Conservation (phyloP, 164 flowering plant genomes). For the Saururus chinensis region DNA sequence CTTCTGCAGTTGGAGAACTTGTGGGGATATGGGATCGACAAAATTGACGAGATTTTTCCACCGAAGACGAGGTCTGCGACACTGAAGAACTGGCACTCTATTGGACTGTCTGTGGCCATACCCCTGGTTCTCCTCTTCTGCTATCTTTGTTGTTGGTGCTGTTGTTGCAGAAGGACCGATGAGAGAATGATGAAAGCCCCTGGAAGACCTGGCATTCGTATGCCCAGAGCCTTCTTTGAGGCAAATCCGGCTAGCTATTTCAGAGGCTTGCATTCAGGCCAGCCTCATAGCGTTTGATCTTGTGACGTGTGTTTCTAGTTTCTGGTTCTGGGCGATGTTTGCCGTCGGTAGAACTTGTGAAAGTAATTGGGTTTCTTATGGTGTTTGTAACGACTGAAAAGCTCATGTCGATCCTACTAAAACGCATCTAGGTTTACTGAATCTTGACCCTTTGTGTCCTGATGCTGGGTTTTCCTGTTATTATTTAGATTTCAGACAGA, state of each 20-base stretch:
- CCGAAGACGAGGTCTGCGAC: slow-evolving; percentile 18
- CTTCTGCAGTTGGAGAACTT: slow-evolving; percentile 5
- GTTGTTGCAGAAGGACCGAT: neutral
- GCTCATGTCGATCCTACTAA: too few species aligned
- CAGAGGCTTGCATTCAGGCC: neutral
- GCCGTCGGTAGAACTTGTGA: too few species aligned
- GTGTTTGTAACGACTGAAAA: too few species aligned
- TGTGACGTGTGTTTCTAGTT: neutral
- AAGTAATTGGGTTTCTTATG: too few species aligned
- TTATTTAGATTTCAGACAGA: too few species aligned
- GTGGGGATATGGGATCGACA: neutral
- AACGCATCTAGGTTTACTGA: too few species aligned
- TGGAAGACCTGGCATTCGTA: neutral
- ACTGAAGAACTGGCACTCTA: slow-evolving; percentile 14
- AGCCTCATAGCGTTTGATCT: neutral
- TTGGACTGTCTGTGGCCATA: slow-evolving; percentile 1
- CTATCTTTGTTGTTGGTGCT: slow-evolving; percentile 2
- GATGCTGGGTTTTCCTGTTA: too few species aligned
- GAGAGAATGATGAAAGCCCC: slow-evolving; percentile 6
- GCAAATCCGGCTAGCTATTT: neutral
- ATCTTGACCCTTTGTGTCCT: too few species aligned
- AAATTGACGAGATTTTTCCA: slow-evolving; percentile 18
- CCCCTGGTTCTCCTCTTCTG: slow-evolving; percentile 3
- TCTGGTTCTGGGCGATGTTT: too few species aligned
- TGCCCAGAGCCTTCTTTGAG: slow-evolving; percentile 2